Evolutionary conservation across 768 basidiomycete species (phyloP).

Genomic region (Hemileccinum rubropunctum): DNA sequence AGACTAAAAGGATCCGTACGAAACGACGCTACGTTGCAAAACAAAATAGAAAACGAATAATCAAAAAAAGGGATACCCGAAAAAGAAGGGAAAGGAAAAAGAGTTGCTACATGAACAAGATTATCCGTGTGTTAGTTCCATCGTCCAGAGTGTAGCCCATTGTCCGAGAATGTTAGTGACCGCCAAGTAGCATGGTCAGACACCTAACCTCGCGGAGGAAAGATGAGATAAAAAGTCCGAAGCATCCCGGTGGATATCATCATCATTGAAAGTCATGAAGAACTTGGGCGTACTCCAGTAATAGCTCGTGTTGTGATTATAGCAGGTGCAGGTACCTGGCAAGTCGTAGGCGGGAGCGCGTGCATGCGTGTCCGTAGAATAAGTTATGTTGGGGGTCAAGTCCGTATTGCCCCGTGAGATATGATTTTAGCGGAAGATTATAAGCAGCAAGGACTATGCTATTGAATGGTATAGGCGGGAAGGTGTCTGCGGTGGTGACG

Average conservation of each 20-base stretch:
- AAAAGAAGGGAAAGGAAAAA: conserved; percentile 4
- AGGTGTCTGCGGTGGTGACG: conserved; percentile 33
- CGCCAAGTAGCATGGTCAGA: conserved; percentile 3
- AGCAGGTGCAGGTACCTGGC: conserved; percentile 19
- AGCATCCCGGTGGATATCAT: conserved; percentile 25
- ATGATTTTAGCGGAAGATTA: conserved; percentile 17
- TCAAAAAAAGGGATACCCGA: conserved; percentile 14
- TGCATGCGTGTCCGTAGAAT: conserved; percentile 25
- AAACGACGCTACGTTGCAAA: conserved; percentile 21
- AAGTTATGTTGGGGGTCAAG: conserved; percentile 23
- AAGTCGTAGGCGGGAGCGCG: conserved; percentile 15
- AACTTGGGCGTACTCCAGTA: conserved; percentile 12
- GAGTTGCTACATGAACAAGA: conserved; percentile 25
- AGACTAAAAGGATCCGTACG: conserved; percentile 24
- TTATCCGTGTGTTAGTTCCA: conserved; percentile 29
- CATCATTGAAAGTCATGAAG: conserved; percentile 24
- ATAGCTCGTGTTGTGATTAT: conserved; percentile 30
- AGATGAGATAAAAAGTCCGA: conserved; percentile 22
- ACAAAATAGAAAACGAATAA: conserved; percentile 33
- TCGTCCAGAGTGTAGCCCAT: conserved; percentile 14
- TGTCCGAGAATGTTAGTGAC: conserved; percentile 2
- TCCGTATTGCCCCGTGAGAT: conserved; percentile 9
- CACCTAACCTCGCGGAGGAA: conserved; percentile 9
- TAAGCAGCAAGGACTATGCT: conserved; percentile 26
- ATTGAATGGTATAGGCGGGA: conserved; percentile 34